A percentile compares a stretch with the other conserved stretches of the same genome.
Conservation (phyloP, 345 rosid species). For the Populus tremula region DNA sequence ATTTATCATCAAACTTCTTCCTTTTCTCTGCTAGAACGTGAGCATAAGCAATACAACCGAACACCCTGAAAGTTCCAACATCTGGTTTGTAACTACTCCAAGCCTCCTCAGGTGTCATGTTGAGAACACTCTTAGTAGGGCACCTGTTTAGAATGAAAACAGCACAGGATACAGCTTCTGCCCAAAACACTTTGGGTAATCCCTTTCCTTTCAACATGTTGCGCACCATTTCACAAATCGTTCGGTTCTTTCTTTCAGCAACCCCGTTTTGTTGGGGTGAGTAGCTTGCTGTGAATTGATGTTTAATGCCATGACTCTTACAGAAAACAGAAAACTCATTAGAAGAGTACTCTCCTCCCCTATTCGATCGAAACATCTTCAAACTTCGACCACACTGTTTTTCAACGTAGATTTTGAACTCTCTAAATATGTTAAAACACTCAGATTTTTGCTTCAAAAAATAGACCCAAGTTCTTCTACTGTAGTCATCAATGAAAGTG, state of each 20-base stretch:
- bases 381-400: neutral
- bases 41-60: too few species aligned
- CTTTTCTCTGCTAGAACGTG: neutral
- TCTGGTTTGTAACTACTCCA: neutral
- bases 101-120: neutral
- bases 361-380: neutral
- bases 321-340: neutral
- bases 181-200: neutral
- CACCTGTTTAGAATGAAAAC: too few species aligned
- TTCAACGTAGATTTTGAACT: neutral
- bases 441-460: too few species aligned
- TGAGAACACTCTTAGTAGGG: too few species aligned
- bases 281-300: neutral
- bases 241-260: neutral
- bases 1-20: neutral
- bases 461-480: too few species aligned
- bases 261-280: neutral
- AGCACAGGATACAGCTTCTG: neutral
- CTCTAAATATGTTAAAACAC: neutral
- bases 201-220: neutral
- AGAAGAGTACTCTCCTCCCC: conserved; percentile 3
- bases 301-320: neutral
- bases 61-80: too few species aligned
- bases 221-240: neutral
- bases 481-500: too few species aligned